Evolutionary conservation across 2,329 filamentous ascomycete genomes (phyloP).

Genomic region (Graphilbum sp.): DNA sequence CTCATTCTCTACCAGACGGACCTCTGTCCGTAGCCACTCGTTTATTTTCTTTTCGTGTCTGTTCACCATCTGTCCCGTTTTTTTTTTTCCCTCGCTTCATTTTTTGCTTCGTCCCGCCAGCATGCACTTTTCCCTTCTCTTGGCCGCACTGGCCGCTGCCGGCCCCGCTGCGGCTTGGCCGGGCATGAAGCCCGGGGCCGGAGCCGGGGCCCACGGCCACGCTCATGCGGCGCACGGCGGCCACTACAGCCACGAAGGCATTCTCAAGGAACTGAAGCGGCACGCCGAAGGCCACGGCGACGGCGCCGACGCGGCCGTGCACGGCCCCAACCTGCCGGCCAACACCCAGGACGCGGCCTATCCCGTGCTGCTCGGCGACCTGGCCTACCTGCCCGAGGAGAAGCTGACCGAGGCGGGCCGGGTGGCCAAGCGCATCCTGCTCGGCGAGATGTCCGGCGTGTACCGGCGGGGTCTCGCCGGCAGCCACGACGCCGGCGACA

Average conservation of each 20-base stretch:
- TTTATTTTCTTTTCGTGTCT: neutral
- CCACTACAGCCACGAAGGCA: constrained; percentile 4
- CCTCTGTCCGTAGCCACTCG: constrained; percentile 1
- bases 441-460: neutral
- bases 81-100: neutral
- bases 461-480: no score
- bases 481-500: neutral
- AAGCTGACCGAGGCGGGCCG: constrained; percentile 18
- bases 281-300: neutral
- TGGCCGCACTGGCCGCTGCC: constrained; percentile 3
- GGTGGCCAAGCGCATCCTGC: constrained; percentile 21
- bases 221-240: constrained; percentile 1
- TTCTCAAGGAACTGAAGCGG: constrained; percentile 3
- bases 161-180: constrained; percentile 6
- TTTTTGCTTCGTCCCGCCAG: neutral
- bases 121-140: constrained; percentile 3
- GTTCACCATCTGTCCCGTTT: neutral
- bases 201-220: neutral
- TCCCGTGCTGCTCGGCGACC: constrained; percentile 19
- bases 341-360: neutral
- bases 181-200: constrained; percentile 5
- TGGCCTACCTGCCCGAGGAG: constrained; percentile 13
- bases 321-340: neutral
- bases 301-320: neutral
- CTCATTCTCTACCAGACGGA: neutral